Percentiles rank a stretch among this genome's conserved stretches.
Evolutionary conservation across 345 rosid genomes (phyloP).

Genomic region (Camelina laxa): DNA sequence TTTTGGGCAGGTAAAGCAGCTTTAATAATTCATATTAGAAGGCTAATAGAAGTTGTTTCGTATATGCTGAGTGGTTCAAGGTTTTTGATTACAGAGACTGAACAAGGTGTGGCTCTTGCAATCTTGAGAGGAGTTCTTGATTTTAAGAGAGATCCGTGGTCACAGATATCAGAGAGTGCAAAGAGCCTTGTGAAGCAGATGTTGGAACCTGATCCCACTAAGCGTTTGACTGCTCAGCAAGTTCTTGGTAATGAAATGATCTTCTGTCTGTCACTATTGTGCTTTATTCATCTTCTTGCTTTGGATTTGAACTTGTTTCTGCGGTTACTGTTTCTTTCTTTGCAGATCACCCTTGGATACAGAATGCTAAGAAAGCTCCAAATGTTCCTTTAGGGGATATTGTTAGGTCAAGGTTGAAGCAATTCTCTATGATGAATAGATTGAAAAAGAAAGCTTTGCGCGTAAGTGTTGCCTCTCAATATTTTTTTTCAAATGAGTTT

Average conservation of each 20-base stretch:
- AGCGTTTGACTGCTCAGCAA: conserved; percentile 86
- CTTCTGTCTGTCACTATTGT: conserved; percentile 5
- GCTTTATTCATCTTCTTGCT: conserved; percentile 2
- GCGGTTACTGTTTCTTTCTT: conserved; percentile 1
- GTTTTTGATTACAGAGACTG: conserved; percentile 66
- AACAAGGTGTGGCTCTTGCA: conserved; percentile 97
- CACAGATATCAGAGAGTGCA: conserved; percentile 85
- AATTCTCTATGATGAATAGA: conserved; percentile 94
- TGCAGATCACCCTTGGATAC: conserved; percentile 91
- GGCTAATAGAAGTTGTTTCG: not conserved
- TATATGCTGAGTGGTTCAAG: not conserved
- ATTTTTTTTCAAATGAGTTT: not conserved
- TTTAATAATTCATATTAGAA: not conserved
- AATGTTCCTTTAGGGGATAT: conserved; percentile 97
- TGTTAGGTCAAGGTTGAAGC: conserved; percentile 95
- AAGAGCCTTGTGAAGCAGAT: conserved; percentile 87
- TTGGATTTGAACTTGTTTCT: not conserved
- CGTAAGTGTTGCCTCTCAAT: conserved; percentile 47
- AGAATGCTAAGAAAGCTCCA: conserved; percentile 93
- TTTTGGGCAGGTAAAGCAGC: conserved; percentile 70
- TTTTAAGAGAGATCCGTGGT: conserved; percentile 95
- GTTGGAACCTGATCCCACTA: conserved; percentile 80
- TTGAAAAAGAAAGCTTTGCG: conserved; percentile 93
- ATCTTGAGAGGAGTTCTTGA: conserved; percentile 85
- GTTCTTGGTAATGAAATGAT: conserved; percentile 69